These are phyloP conservation scores for Durotheca rogersii DNA, from an alignment of 495 filamentous ascomycete genomes.

Conservation along the genomic window DNA sequence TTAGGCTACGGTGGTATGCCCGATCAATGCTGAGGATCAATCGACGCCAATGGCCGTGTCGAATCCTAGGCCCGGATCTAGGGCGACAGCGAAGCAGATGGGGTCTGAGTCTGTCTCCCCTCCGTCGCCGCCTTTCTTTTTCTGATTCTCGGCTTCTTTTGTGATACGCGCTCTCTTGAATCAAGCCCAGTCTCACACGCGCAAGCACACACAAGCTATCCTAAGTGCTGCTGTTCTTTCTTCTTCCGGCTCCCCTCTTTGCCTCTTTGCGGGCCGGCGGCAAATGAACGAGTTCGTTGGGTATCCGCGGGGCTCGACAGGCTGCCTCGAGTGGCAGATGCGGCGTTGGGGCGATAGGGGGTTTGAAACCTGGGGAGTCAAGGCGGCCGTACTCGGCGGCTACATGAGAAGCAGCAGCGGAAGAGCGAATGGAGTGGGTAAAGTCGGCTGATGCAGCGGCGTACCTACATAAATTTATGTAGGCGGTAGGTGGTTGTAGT, in stretches of 20 bases:
- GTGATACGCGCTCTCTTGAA: slow-evolving; percentile 9
- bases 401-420: slow-evolving; percentile 9
- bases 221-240: slow-evolving; percentile 7
- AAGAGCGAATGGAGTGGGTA: slow-evolving; percentile 1
- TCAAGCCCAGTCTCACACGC: slow-evolving; percentile 12
- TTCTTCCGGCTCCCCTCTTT: not conserved
- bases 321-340: slow-evolving; percentile 17
- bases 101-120: too few relatives aligned
- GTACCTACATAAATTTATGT: slow-evolving; percentile 22
- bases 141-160: slow-evolving; percentile 5
- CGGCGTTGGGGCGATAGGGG: slow-evolving; percentile 17
- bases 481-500: not conserved
- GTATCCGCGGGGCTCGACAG: slow-evolving; percentile 3
- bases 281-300: slow-evolving; percentile 11
- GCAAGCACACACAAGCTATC: slow-evolving; percentile 13
- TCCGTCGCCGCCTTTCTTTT: too few relatives aligned
- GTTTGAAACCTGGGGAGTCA: slow-evolving; percentile 28
- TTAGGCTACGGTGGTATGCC: too few relatives aligned
- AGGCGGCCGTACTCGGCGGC: slow-evolving; percentile 20
- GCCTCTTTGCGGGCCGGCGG: not conserved
- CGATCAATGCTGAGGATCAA: too few relatives aligned
- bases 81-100: not conserved
- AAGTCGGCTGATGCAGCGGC: slow-evolving; percentile 20
- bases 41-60: not conserved
- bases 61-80: slow-evolving; percentile 1